A percentile compares a stretch with the other conserved stretches of the same genome.
phyloP scores from a whole-genome alignment of 2,329 filamentous ascomycete genomes.

The Cytospora paraplurivora region DNA sequence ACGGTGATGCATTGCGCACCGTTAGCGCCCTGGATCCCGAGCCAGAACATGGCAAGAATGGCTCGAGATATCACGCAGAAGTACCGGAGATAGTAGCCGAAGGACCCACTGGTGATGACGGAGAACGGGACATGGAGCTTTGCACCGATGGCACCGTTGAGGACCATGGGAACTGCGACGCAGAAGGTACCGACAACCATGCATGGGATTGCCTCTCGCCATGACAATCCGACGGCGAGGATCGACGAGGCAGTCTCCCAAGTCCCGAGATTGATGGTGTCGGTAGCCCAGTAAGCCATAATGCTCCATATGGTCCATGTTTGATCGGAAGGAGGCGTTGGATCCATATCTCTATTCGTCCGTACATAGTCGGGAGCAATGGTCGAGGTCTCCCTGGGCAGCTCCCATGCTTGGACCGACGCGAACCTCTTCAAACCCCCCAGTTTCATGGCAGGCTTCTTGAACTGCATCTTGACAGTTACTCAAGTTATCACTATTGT shows the following conservation, averaged over 20 bases:
- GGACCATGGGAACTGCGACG: conserved; percentile 55
- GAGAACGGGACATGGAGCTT: conserved; percentile 51
- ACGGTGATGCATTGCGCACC: conserved; percentile 54
- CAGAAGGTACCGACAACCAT: conserved; percentile 63
- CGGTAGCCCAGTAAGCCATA: conserved; percentile 42
- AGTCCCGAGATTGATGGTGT: conserved; percentile 40
- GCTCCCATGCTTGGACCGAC: conserved; percentile 33
- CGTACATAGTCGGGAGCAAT: conserved; percentile 20
- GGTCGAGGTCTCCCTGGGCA: conserved; percentile 15
- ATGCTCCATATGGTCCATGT: conserved; percentile 43
- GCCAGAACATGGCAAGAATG: conserved; percentile 56
- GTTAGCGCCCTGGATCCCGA: conserved; percentile 67
- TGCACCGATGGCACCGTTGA: conserved; percentile 51
- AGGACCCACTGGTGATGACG: conserved; percentile 47
- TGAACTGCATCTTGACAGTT: not conserved
- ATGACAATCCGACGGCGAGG: conserved; percentile 40
- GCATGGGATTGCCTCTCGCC: conserved; percentile 32
- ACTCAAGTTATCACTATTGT: not conserved
- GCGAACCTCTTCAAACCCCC: conserved; percentile 32
- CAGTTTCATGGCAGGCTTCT: conserved; percentile 9
- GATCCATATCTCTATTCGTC: conserved; percentile 40
- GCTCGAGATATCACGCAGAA: conserved; percentile 43
- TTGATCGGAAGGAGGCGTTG: conserved; percentile 40
- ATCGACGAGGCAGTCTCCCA: conserved; percentile 41
- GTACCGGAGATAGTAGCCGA: conserved; percentile 48